Conservation (phyloP, 768 basidiomycete genomes). For the Hysterangium stoloniferum region DNA sequence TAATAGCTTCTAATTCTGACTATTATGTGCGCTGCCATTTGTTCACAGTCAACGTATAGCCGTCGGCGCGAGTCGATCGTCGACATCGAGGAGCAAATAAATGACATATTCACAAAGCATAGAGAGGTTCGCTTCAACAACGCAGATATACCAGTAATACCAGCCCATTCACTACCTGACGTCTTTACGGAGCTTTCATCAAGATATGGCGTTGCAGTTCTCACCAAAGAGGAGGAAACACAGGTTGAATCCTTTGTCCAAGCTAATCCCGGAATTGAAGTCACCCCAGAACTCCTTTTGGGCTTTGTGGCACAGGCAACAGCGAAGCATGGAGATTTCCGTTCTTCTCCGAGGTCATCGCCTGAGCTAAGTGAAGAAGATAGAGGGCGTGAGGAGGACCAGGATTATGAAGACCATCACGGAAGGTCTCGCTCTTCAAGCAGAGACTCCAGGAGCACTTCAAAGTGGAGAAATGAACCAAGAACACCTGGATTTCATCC, state of each 20-base stretch:
- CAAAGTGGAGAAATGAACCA: slow-evolving; percentile 23
- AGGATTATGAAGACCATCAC: slow-evolving; percentile 25
- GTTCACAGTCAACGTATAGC: slow-evolving; percentile 32
- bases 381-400: slow-evolving; percentile 34
- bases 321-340: slow-evolving; percentile 25
- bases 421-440: slow-evolving; percentile 47
- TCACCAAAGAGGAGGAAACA: slow-evolving; percentile 54
- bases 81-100: slow-evolving; percentile 62
- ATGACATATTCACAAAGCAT: slow-evolving; percentile 60
- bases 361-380: slow-evolving; percentile 28
- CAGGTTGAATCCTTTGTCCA: slow-evolving; percentile 52
- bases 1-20: too few relatives aligned
- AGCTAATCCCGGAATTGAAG: slow-evolving; percentile 53
- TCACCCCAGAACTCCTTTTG: slow-evolving; percentile 50
- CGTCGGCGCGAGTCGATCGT: slow-evolving; percentile 63
- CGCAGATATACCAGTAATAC: slow-evolving; percentile 54
- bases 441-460: slow-evolving; percentile 41
- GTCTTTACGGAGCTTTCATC: slow-evolving; percentile 59
- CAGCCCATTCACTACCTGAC: slow-evolving; percentile 62
- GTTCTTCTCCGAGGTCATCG: slow-evolving; percentile 17
- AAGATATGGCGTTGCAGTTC: slow-evolving; percentile 53
- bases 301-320: slow-evolving; percentile 43
- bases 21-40: background rate
- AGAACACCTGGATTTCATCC: slow-evolving; percentile 31
- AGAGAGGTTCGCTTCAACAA: slow-evolving; percentile 51